phyloP scores from a whole-genome alignment of 2,329 filamentous ascomycete species.

The Cladosporium halotolerans region DNA sequence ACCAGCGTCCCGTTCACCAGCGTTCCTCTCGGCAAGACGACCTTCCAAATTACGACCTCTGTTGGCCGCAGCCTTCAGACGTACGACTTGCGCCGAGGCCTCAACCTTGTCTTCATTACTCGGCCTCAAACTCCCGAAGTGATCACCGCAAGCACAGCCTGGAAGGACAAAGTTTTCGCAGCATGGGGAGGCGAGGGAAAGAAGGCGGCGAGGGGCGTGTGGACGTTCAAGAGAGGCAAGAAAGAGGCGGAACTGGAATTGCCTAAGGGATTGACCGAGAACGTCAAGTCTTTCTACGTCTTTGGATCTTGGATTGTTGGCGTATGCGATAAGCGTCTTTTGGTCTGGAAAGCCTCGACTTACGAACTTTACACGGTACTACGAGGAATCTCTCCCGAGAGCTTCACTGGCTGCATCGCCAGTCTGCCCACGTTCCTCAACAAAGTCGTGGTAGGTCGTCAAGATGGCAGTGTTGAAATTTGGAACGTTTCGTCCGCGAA shows the following conservation, averaged over 20 bases:
- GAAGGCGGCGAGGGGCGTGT: slow-evolving; percentile 61
- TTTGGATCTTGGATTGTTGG: slow-evolving; percentile 91
- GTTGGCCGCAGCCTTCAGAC: slow-evolving; percentile 87
- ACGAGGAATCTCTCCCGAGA: slow-evolving; percentile 50
- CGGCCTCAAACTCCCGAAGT: slow-evolving; percentile 77
- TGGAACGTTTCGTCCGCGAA: slow-evolving; percentile 95
- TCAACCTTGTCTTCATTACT: slow-evolving; percentile 90
- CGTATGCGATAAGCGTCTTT: slow-evolving; percentile 66
- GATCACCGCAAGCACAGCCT: slow-evolving; percentile 82
- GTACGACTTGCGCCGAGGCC: slow-evolving; percentile 83
- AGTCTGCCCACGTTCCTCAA: slow-evolving; percentile 94
- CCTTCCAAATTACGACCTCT: slow-evolving; percentile 95
- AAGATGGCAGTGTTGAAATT: slow-evolving; percentile 86
- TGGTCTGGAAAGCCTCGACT: slow-evolving; percentile 81
- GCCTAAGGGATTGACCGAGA: slow-evolving; percentile 59
- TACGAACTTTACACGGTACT: slow-evolving; percentile 89
- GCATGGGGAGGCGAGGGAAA: slow-evolving; percentile 67
- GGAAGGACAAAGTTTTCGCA: slow-evolving; percentile 81
- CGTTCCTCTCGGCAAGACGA: slow-evolving; percentile 82
- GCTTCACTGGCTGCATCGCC: slow-evolving; percentile 69
- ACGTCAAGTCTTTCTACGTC: slow-evolving; percentile 69
- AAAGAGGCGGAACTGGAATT: slow-evolving; percentile 69
- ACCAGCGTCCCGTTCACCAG: slow-evolving; percentile 86
- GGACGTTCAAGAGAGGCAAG: slow-evolving; percentile 88
- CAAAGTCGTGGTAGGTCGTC: slow-evolving; percentile 84